Evolutionary conservation across 192 early-diverging fungal species (phyloP).

Genomic region (Backusella psychrophila): DNA sequence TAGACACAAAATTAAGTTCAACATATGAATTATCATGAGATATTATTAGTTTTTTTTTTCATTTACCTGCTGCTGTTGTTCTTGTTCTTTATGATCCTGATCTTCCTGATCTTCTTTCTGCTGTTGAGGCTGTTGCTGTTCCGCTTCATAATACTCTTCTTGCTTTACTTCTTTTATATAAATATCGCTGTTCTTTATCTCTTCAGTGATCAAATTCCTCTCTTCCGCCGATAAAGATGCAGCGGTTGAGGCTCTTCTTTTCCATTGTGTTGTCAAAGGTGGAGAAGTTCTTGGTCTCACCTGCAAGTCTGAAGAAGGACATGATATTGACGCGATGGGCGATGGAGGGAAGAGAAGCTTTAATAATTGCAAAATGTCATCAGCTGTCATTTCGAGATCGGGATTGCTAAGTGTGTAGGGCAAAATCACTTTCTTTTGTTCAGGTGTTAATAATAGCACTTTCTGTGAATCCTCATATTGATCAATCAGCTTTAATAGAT

Average conservation of each 20-base stretch:
- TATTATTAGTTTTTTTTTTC: not conserved
- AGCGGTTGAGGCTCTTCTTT: conserved; percentile 2
- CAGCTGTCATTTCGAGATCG: conserved; percentile 43
- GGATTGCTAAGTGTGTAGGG: conserved; percentile 31
- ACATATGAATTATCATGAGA: not conserved
- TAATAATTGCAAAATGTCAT: conserved; percentile 42
- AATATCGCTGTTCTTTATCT: not conserved
- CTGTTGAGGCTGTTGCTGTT: not conserved
- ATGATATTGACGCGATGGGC: conserved; percentile 20
- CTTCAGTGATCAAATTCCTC: not conserved
- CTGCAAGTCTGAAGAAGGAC: conserved; percentile 13
- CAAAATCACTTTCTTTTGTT: conserved; percentile 33
- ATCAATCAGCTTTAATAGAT: conserved; percentile 35
- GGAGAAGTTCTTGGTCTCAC: conserved; percentile 11
- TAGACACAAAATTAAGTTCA: not conserved
- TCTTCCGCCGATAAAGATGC: not conserved
- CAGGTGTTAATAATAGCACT: conserved; percentile 28
- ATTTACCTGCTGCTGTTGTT: not conserved
- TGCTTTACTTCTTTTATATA: not conserved
- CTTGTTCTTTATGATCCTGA: too few species aligned
- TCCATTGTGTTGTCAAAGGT: conserved; percentile 21
- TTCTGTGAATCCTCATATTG: conserved; percentile 30
- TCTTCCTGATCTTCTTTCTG: not conserved
- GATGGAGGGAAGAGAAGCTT: conserved; percentile 24
- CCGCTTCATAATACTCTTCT: not conserved